Conservation (phyloP, 257 asterid species). For the Solanum medicagineum region DNA sequence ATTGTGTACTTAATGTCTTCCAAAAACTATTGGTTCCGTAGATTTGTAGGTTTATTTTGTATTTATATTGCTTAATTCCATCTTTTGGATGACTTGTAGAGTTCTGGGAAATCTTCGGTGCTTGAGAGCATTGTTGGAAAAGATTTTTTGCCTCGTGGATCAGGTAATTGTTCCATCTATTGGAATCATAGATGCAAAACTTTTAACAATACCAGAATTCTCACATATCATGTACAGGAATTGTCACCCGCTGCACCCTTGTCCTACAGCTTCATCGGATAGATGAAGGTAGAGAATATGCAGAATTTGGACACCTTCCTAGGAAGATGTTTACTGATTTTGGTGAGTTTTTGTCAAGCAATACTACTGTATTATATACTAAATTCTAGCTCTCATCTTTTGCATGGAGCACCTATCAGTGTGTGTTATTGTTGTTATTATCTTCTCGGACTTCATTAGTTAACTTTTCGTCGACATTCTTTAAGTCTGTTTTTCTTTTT, state of each 20-base stretch:
- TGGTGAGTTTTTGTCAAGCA: conserved; percentile 21
- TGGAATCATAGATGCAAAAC: neutral
- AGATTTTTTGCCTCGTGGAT: conserved; percentile 79
- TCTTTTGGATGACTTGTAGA: conserved; percentile 26
- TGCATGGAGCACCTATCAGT: neutral
- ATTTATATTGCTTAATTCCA: neutral
- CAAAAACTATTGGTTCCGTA: neutral
- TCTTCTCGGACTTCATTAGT: neutral
- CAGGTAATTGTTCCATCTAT: conserved; percentile 26
- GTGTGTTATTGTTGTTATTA: neutral
- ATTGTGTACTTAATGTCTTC: neutral
- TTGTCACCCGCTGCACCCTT: conserved; percentile 74
- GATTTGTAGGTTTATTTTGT: neutral
- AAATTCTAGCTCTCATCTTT: neutral
- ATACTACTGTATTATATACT: neutral
- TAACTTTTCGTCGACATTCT: neutral
- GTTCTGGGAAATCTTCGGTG: conserved; percentile 75
- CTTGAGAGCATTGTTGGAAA: conserved; percentile 78
- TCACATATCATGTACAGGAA: conserved; percentile 27
- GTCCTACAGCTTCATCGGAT: conserved; percentile 73
- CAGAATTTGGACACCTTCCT: conserved; percentile 78
- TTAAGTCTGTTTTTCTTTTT: neutral
- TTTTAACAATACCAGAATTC: neutral
- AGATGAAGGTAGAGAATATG: conserved; percentile 70
- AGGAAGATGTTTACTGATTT: conserved; percentile 61